Evolutionary conservation across 257 asterid species (phyloP).

Genomic region (Cruciata laevipes): DNA sequence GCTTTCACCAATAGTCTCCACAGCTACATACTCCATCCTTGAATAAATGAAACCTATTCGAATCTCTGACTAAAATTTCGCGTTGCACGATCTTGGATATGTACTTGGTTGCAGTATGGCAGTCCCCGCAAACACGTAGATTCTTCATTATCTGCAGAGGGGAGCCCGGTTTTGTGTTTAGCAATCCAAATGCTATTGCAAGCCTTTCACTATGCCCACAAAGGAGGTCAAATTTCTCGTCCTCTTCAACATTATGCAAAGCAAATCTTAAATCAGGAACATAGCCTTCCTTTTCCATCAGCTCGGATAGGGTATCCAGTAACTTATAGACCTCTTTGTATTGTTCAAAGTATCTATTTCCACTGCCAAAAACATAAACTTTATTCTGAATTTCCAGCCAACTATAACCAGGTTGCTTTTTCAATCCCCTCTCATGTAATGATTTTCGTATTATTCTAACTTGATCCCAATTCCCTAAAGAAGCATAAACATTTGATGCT

Average conservation of each 20-base stretch:
- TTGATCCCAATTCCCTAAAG: slow-evolving; percentile 64
- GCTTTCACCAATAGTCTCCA: slow-evolving; percentile 48
- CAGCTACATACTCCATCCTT: slow-evolving; percentile 59
- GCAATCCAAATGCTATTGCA: slow-evolving; percentile 56
- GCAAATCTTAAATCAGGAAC: slow-evolving; percentile 43
- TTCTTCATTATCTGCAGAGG: slow-evolving; percentile 57
- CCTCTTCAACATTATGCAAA: slow-evolving; percentile 48
- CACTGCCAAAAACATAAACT: slow-evolving; percentile 42
- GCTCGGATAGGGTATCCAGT: slow-evolving; percentile 30
- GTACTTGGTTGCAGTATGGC: slow-evolving; percentile 56
- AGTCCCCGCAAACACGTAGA: slow-evolving; percentile 59
- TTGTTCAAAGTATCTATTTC: slow-evolving; percentile 37
- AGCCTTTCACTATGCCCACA: slow-evolving; percentile 57
- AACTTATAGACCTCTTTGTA: slow-evolving; percentile 35
- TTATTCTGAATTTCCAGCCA: slow-evolving; percentile 57
- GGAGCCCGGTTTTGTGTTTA: slow-evolving; percentile 44
- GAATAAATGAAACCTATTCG: slow-evolving; percentile 49
- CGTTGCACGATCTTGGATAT: slow-evolving; percentile 41
- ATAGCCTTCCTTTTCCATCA: slow-evolving; percentile 59
- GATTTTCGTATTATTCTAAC: slow-evolving; percentile 49
- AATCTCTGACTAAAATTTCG: slow-evolving; percentile 60
- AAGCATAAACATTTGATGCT: slow-evolving; percentile 71
- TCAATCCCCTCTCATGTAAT: slow-evolving; percentile 43
- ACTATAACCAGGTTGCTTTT: slow-evolving; percentile 68
- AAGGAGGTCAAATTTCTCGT: slow-evolving; percentile 44